Conservation (phyloP, 331 rosid species). For the Acacia pycnantha region DNA sequence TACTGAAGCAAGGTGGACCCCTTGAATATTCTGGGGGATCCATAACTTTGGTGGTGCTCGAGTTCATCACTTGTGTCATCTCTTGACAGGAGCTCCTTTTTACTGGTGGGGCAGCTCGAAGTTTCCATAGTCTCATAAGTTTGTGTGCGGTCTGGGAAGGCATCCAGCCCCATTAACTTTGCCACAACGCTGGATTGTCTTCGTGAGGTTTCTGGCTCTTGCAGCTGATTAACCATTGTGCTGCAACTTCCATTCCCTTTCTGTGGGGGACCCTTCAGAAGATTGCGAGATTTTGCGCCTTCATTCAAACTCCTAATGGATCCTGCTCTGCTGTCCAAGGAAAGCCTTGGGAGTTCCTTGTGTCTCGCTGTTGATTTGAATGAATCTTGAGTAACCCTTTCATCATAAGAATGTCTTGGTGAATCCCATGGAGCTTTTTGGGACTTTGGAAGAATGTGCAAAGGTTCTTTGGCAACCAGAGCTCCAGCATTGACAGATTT, state of each 20-base stretch:
- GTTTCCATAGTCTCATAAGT: slow-evolving; percentile 37
- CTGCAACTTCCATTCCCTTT: slow-evolving; percentile 35
- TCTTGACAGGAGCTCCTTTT: slow-evolving; percentile 36
- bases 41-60: slow-evolving; percentile 37
- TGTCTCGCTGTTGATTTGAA: slow-evolving; percentile 51
- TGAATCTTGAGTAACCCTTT: slow-evolving; percentile 50
- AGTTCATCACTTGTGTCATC: slow-evolving; percentile 41
- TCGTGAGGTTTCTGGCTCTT: slow-evolving; percentile 58
- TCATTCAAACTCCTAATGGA: slow-evolving; percentile 40
- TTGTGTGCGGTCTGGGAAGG: slow-evolving; percentile 44
- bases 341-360: slow-evolving; percentile 82
- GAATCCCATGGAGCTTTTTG: slow-evolving; percentile 47
- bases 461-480: slow-evolving; percentile 40
- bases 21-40: slow-evolving; percentile 34
- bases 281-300: slow-evolving; percentile 45
- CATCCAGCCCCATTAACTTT: slow-evolving; percentile 87
- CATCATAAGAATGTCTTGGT: slow-evolving; percentile 80
- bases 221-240: slow-evolving; percentile 31
- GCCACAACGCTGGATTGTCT: slow-evolving; percentile 67
- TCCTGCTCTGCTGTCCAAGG: slow-evolving; percentile 80
- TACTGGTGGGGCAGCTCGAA: slow-evolving; percentile 26
- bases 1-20: slow-evolving; percentile 30
- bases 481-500: slow-evolving; percentile 41
- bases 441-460: slow-evolving; percentile 40
- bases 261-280: slow-evolving; percentile 42